phyloP scores from a whole-genome alignment of 2,329 filamentous ascomycete genomes.

The Zymoseptoria pseudotritici region DNA sequence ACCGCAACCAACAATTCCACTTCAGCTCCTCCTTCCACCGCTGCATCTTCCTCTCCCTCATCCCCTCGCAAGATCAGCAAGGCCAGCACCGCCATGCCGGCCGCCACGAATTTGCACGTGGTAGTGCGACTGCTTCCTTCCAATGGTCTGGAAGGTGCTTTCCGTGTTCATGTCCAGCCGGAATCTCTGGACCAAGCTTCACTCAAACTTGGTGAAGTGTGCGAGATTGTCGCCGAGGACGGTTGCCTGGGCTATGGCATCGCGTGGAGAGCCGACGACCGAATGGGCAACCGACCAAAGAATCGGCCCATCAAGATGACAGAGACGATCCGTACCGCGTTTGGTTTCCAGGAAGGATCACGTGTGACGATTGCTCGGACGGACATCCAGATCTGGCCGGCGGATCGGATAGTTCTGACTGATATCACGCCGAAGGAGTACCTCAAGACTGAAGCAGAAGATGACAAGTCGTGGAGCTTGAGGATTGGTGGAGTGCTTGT shows the following conservation, averaged over 20 bases:
- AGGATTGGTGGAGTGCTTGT: conserved; percentile 8
- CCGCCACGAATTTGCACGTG: conserved; percentile 31
- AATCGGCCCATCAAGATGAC: conserved; percentile 64
- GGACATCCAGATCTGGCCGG: conserved; percentile 45
- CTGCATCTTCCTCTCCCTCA: background rate
- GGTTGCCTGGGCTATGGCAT: conserved; percentile 48
- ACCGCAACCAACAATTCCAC: background rate
- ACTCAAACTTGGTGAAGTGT: conserved; percentile 52
- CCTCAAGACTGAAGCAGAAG: conserved; percentile 13
- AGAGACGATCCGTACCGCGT: conserved; percentile 63
- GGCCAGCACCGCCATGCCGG: conserved; percentile 6
- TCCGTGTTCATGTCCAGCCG: conserved; percentile 51
- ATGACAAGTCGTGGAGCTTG: conserved; percentile 32
- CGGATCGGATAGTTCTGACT: conserved; percentile 52
- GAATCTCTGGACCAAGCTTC: conserved; percentile 49
- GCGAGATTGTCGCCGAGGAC: conserved; percentile 42
- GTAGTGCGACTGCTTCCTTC: conserved; percentile 42
- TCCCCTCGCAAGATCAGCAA: background rate
- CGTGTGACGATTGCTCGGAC: conserved; percentile 55
- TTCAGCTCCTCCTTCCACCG: background rate
- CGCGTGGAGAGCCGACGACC: conserved; percentile 51
- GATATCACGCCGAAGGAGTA: conserved; percentile 45
- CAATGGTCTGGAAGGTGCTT: conserved; percentile 45
- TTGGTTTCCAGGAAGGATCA: conserved; percentile 65
- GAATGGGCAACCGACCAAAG: conserved; percentile 50